Evolutionary conservation across 805 yeast species (phyloP).

Genomic region (Blastobotrys parvus): DNA sequence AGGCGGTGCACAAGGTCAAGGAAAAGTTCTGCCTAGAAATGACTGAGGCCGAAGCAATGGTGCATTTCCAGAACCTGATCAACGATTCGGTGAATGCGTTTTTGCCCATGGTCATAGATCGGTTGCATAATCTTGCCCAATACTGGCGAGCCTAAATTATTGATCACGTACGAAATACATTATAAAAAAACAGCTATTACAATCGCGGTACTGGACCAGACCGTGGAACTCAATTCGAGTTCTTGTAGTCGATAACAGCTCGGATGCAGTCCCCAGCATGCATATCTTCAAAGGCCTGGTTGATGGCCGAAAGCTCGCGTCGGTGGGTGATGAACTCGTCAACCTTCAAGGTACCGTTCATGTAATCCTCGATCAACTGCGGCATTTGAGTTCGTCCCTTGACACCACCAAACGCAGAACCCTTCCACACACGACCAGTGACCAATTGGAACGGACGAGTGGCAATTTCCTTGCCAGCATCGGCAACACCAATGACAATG

Average conservation of each 20-base stretch:
- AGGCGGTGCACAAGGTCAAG: conserved; percentile 83
- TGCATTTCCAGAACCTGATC: conserved; percentile 88
- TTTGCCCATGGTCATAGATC: conserved; percentile 89
- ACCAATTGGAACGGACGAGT: conserved; percentile 99
- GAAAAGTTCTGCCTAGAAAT: conserved; percentile 90
- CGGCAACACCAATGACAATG: conserved; percentile 94
- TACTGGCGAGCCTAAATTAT: conserved; percentile 77
- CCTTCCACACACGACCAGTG: conserved; percentile 98
- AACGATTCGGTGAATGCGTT: conserved; percentile 92
- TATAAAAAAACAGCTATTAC: too few species aligned
- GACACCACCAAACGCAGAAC: conserved; percentile 99
- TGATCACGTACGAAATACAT: too few species aligned
- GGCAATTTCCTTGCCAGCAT: conserved; percentile 93
- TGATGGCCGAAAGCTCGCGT: conserved; percentile 68
- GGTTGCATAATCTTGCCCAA: conserved; percentile 91
- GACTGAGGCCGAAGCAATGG: conserved; percentile 92
- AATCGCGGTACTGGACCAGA: not conserved
- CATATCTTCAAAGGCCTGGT: conserved; percentile 89
- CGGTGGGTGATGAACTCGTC: conserved; percentile 94
- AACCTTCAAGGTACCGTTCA: conserved; percentile 73
- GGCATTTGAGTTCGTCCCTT: conserved; percentile 97
- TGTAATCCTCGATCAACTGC: conserved; percentile 76
- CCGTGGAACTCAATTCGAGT: not conserved
- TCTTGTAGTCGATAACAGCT: conserved; percentile 50
- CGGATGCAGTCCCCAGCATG: conserved; percentile 91